Evolutionary conservation across 163 green algal genomes (phyloP), one percentile per base, ranked within the genome.

Genomic region (Trebouxiophyceae sp.): DNA sequence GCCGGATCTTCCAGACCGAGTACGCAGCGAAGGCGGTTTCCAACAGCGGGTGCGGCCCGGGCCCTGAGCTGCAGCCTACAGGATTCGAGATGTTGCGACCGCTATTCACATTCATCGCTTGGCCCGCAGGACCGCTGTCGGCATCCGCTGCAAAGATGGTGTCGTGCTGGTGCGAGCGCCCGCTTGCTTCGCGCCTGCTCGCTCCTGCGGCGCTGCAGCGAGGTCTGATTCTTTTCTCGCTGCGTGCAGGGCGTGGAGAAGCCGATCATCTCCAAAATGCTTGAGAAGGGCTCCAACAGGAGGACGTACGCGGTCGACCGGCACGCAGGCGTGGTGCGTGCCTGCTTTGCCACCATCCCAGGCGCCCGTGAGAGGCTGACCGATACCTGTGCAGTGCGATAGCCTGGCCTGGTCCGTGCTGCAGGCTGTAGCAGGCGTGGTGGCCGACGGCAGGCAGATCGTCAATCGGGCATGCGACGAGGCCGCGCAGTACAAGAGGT

Each of bases 1-100:
- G 95, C 12, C 86, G 91, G 27, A 83, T 99, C 2, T 99, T 99
- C 68, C 95, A 99, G 73, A 95, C 87, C 31, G 95, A 99, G 64
- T 99, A 99, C 78, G 95, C 95, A 5, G 84, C 93, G 57, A 99
- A 99, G 63, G 91, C 95, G n/a, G 89, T 98, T 30, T 94, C 98
- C 78, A 97, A 89, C 75, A 90, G 87, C 77, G 92, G 92, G 89
- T 96, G 70, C n/a, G 84, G 39, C 12, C 19, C 19, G 39, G 19
- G 12, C 12, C 39, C 39, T 50, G n/a, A n/a, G n/a, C n/a, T n/a
- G n/a, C n/a, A n/a, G n/a, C n/a, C n/a, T n/a, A n/a, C n/a, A n/a
- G n/a, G n/a, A n/a, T n/a, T n/a, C n/a, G n/a, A n/a, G n/a, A n/a
- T n/a, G n/a, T n/a, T n/a, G n/a, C 22, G 16, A 5, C 54, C 5